phyloP scores from a whole-genome alignment of 164 flowering plant species.

The Magnolia officinalis region DNA sequence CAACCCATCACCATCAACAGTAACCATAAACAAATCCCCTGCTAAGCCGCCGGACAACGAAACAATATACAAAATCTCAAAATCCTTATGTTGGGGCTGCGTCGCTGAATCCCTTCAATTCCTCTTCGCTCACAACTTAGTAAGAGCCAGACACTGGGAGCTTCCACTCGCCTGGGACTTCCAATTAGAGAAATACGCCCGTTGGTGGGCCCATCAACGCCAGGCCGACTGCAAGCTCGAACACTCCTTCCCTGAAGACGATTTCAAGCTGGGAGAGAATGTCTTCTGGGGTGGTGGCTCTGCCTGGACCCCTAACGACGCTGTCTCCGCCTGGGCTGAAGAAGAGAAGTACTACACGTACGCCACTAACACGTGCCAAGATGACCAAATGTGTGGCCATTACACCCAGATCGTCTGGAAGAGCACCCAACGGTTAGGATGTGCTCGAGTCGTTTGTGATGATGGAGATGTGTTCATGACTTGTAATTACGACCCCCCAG shows the following conservation, averaged over 20 bases:
- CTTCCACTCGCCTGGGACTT: conserved; percentile 67
- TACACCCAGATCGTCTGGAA: conserved; percentile 93
- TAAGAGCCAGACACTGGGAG: conserved; percentile 62
- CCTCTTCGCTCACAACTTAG: conserved; percentile 65
- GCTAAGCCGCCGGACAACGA: conserved; percentile 11
- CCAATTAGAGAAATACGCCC: conserved; percentile 56
- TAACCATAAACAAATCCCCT: too few species aligned
- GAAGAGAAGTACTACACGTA: conserved; percentile 76
- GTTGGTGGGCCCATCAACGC: conserved; percentile 73
- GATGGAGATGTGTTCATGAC: conserved; percentile 83
- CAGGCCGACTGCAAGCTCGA: conserved; percentile 50
- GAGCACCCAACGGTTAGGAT: conserved; percentile 60
- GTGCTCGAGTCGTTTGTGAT: conserved; percentile 72
- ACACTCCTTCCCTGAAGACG: conserved; percentile 55
- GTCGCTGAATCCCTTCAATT: conserved; percentile 42
- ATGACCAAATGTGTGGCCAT: conserved; percentile 69
- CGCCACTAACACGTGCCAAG: conserved; percentile 45
- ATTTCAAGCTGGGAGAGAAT: conserved; percentile 76
- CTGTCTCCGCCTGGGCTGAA: conserved; percentile 69
- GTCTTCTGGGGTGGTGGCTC: conserved; percentile 82
- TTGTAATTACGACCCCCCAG: conserved; percentile 82
- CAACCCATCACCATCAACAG: too few species aligned
- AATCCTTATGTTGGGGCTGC: conserved; percentile 29
- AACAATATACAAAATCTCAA: conserved; percentile 24
- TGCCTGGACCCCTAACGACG: conserved; percentile 64